Evolutionary conservation across 768 basidiomycete genomes (phyloP), one percentile per base, ranked within the genome.

Genomic region (Boletales sp.): DNA sequence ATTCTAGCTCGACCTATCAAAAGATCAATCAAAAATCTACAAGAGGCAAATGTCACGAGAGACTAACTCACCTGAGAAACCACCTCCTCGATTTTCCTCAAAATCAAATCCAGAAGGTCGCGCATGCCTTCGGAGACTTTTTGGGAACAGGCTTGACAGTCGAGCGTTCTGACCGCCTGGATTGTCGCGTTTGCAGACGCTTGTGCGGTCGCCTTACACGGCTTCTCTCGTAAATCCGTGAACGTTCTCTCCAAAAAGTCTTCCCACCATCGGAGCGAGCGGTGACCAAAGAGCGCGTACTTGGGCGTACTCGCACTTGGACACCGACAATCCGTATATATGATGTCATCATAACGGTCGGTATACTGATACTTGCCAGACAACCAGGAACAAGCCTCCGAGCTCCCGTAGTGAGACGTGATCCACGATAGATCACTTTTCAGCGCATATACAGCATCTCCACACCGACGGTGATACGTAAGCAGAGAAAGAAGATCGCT

Each of bases 401-500:
- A 17, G 37, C 32, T 55, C n/a, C 18, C 35, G 8, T 60, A 60
- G 39, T 65, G 45, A 4, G 38, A 15, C 31, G 5, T 43, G 24
- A 68, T 58, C 55, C 63, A 60, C 2, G 47, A 37, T 1, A 55
- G 8, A 19, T 61, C 38, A 0, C 3, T 17, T 44, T 31, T 44
- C 7, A 58, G 36, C 0, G 30, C 42, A 12, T 51, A 48, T 9
- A 56, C 54, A 10, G 58, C 62, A 0, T 55, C 35, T 0, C 55
- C 43, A 11, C 63, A 67, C 3, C 36, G 1, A 8, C 19, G 15
- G 19, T 60, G 64, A 24, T 66, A 58, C 34, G 44, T 54, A 40
- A 64, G 53, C 15, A 71, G 34, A 0, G 52, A 37, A 18, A 68
- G 62, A 4, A 71, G 47, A 14, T 63, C 61, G 1, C 48, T 11